Evolutionary conservation across 192 early-diverging fungal species (phyloP), one percentile per base, ranked within the genome.

Genomic region (Mortierella antarctica): DNA sequence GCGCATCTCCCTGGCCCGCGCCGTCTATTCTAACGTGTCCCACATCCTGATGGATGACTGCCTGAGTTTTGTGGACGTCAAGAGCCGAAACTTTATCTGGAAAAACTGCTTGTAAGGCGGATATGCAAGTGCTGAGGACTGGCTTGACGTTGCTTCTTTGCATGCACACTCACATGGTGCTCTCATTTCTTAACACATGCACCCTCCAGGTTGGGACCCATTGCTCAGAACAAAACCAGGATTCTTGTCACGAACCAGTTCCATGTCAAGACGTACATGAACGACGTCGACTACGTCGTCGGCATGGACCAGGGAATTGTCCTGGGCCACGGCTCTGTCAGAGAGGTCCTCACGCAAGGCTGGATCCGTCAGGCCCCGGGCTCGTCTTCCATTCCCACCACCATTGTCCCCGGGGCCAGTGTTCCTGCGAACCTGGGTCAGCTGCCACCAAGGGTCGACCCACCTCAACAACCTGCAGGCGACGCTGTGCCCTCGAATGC

Each of bases 21-120:
- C 95, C 1, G 87, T 96, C 7, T 98, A 96, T 71, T 88, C 85
- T 42, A 57, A 82, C 20, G 87, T 90, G 6, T 84, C 84, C 0
- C 87, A 87, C 23, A 74, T 96, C 44, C 68, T 96, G 2, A 89
- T 95, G 73, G 96, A 97, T 82, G 96, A 96, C 82, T 91, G 91
- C 40, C 82, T 97, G 55, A 94, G 93, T 17, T 97, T 96, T 41
- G 97, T 98, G 0, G 97, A 99, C 82, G 92, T 80, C 47, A 80
- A 68, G 70, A 80, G 77, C 18, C 77, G 77, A 11, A 58, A 71
- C 0, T 71, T 59, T 20, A 80, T 80, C 45, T 80, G 77, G 77
- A 80, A 72, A 49, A 80, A 80, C 60, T 80, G 77, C 31, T 6
- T 80, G 74, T 78, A 78, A 15, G 74, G 57, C 8, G 31, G 1